Conservation (phyloP, 1,284 basidiomycete genomes). For the Trametes pubescens region DNA sequence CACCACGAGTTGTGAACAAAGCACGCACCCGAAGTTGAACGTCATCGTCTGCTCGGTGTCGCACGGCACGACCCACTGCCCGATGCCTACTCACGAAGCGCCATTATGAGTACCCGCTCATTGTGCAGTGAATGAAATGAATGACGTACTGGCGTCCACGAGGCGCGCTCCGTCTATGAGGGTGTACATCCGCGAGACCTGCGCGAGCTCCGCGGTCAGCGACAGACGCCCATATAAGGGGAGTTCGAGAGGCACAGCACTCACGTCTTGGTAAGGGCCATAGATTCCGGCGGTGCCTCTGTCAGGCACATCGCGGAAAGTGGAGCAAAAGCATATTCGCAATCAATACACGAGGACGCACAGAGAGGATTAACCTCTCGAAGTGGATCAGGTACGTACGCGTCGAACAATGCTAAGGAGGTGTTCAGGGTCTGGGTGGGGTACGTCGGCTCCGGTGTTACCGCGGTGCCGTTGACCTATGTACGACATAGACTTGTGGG, state of each 20-base stretch:
- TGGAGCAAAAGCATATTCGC: conserved; percentile 5
- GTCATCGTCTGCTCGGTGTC: conserved; percentile 69
- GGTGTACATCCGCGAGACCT: conserved; percentile 77
- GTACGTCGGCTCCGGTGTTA: conserved; percentile 75
- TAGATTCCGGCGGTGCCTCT: conserved; percentile 83
- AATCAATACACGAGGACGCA: conserved; percentile 7
- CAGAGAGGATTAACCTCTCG: conserved; percentile 8
- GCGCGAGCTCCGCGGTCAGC: conserved; percentile 21
- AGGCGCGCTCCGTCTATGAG: conserved; percentile 73
- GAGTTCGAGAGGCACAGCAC: conserved; percentile 29
- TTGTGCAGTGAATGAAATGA: background rate
- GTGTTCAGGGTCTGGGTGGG: conserved; percentile 59
- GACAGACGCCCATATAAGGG: conserved; percentile 21
- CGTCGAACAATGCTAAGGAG: conserved; percentile 81
- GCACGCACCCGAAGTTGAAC: conserved; percentile 74
- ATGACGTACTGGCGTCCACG: conserved; percentile 58
- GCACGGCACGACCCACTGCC: conserved; percentile 88
- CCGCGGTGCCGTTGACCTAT: conserved; percentile 67
- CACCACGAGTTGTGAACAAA: conserved; percentile 3
- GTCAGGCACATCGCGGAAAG: conserved; percentile 22
- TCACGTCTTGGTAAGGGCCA: conserved; percentile 82
- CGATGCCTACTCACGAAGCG: conserved; percentile 47
- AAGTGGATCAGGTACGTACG: conserved; percentile 52
- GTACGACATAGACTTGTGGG: conserved; percentile 17
- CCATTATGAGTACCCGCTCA: background rate